phyloP scores from a whole-genome alignment of 2,329 filamentous ascomycete species.

The Colletotrichum graminicola region DNA sequence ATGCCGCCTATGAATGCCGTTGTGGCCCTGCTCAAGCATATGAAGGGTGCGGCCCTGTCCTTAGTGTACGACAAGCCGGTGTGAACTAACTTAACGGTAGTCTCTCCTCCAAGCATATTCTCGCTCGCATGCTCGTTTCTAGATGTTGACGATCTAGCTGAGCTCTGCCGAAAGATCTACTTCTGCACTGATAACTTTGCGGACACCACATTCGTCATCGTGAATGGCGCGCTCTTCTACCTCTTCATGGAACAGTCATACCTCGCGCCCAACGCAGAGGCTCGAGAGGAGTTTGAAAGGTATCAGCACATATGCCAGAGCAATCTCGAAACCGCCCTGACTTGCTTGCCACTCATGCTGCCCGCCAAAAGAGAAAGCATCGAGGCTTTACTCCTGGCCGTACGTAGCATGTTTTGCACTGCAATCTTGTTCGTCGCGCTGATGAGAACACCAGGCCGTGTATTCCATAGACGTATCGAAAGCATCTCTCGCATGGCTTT shows the following conservation, averaged over 20 bases:
- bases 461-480: slow-evolving; percentile 73
- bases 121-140: slow-evolving; percentile 63
- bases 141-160: slow-evolving; percentile 62
- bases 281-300: slow-evolving; percentile 52
- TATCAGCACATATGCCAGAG: slow-evolving; percentile 58
- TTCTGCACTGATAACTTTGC: slow-evolving; percentile 65
- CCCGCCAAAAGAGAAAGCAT: slow-evolving; percentile 67
- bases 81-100: slow-evolving; percentile 46
- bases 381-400: slow-evolving; percentile 69
- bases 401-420: slow-evolving; percentile 50
- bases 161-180: slow-evolving; percentile 63
- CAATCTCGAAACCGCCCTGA: slow-evolving; percentile 64
- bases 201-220: slow-evolving; percentile 63
- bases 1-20: slow-evolving; percentile 67
- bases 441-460: slow-evolving; percentile 58
- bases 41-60: slow-evolving; percentile 53
- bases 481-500: slow-evolving; percentile 73
- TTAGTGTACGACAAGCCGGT: not conserved
- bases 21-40: slow-evolving; percentile 60
- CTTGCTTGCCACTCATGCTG: slow-evolving; percentile 67
- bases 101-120: slow-evolving; percentile 62
- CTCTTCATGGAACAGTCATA: slow-evolving; percentile 61
- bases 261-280: slow-evolving; percentile 49
- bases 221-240: slow-evolving; percentile 63
- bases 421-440: not conserved